Percentiles rank a stretch among this genome's conserved stretches.
Conservation (phyloP, 805 yeast genomes). For the Candida manassasensis region DNA sequence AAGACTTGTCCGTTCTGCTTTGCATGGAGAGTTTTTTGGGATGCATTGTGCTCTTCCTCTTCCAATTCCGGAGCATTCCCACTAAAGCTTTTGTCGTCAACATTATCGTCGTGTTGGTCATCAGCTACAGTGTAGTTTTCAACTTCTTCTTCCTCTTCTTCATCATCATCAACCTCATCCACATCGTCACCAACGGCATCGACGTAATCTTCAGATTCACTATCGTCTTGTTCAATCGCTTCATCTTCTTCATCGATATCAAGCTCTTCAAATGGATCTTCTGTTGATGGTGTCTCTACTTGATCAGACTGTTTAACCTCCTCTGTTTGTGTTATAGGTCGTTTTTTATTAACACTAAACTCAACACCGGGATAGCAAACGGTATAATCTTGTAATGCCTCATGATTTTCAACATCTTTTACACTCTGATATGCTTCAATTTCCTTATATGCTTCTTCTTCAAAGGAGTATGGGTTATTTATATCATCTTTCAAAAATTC, state of each 20-base stretch:
- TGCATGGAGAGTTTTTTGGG: no score
- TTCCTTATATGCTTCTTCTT: conserved; percentile 50
- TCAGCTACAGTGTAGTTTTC: neutral
- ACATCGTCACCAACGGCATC: conserved; percentile 14
- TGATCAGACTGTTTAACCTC: conserved; percentile 6
- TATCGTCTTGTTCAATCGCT: conserved; percentile 19
- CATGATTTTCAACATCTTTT: conserved; percentile 3
- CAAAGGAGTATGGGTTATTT: conserved; percentile 56
- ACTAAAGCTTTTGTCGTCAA: no score
- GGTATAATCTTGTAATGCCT: conserved; percentile 20
- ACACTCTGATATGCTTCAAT: conserved; percentile 24
- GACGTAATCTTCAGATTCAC: conserved; percentile 16
- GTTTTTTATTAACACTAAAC: conserved; percentile 8
- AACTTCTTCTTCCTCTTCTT: conserved; percentile 3
- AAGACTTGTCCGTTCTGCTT: no score
- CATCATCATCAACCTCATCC: conserved; percentile 12
- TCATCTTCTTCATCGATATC: conserved; percentile 15
- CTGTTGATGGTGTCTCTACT: conserved; percentile 2
- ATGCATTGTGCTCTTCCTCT: no score
- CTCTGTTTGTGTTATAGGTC: conserved; percentile 10
- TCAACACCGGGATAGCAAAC: conserved; percentile 34
- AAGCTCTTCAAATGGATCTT: conserved; percentile 12
- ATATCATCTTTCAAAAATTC: conserved; percentile 67
- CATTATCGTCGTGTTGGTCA: no score
- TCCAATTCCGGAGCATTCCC: no score